Evolutionary conservation across 106 monocot genomes (phyloP), one percentile per base, ranked within the genome.

Genomic region (Dioscorea alata): DNA sequence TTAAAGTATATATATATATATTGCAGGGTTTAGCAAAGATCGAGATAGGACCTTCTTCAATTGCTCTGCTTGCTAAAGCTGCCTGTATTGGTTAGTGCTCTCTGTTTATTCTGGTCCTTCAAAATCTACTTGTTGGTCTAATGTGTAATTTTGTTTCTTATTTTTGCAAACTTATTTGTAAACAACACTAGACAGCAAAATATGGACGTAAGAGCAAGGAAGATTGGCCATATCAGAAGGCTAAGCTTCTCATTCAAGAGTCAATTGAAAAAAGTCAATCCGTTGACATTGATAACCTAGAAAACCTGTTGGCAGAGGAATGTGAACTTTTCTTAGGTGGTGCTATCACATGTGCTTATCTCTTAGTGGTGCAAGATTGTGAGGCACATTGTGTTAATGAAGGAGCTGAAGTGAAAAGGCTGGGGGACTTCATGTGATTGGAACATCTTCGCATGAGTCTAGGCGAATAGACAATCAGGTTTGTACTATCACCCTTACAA

Each of bases 351-450:
- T 64, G 78, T 76, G 74, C 93, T 74, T 99, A 87, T 85, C 74
- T 80, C 33, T 66, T 77, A 24, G 87, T 99, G 24, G 42, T 93
- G 52, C 83, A 83, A 72, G 99, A 99, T 54, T 90, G 93, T 85
- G 99, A 99, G 70, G 65, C 68, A 61, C 93, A 99, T 75, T 90
- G 99, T 74, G 77, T 23, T 49, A 72, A 71, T 69, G 93, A 99
- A 80, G 93, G 99, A 62, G 50, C 69, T 57, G 93, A 90, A 73
- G 99, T 99, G 59, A 99, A 88, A 83, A 80, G 67, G 67, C 75
- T 93, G 49, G 99, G 99, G 93, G 99, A 32, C 99, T 99, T 78
- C 99, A 99, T 83, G 99, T 99, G 74, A 90, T 93, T 70, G 93
- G 93, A n/a, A 93, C 99, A 32, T 99, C 97, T 76, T 83, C 93